Base-by-base conservation (phyloP, 192 early-diverging fungal species). In the Powellomyces hirtus region DNA sequence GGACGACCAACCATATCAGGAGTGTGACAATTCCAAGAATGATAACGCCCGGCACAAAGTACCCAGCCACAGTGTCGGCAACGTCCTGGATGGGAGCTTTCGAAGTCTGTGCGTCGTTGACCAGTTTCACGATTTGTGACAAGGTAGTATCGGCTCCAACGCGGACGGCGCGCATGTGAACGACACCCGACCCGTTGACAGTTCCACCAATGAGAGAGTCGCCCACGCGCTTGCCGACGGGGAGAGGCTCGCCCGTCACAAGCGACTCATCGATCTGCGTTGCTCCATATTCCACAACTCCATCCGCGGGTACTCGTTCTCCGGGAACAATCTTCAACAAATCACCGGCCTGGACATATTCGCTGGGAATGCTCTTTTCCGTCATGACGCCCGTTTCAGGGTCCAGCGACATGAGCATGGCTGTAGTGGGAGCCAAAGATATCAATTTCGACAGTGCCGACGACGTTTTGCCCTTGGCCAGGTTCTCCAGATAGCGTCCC, bases 61-160 rank as follows among this genome's bases (percentile, higher is more conserved):
- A 90, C 13, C 88, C 90, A 11, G 97, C 90, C 2, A 99, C 85
- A 36, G 75, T 76, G 75, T 97, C 96, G 0, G 95, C 94, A 45
- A 92, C 85, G 13, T 86, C 91, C 80, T 99, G 97, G 70, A 97
- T 97, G 3, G 94, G 97, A 8, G 95, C 94, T 77, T 96, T 95
- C 22, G 89, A 86, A 0, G 91, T 92, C 77, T 99, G 97, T 6
- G 95, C 95, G 29, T 91, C 92, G 74, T 91, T 89, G 11, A 99
- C 95, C 36, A 99, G 80, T 57, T 89, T 87, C 13, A 97, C 91
- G 72, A 99, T 96, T 79, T 96, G 94, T 16, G 88, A 75, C 56
- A 99, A 76, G 11, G 94, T 91, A 5, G 95, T 94, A 51, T 99
- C 97, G 1, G 85, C 75, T 5, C 94, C 95, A 35, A 97, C 94